Evolutionary conservation across 164 flowering plant species (phyloP).

Genomic region (Magnolia sinica): DNA sequence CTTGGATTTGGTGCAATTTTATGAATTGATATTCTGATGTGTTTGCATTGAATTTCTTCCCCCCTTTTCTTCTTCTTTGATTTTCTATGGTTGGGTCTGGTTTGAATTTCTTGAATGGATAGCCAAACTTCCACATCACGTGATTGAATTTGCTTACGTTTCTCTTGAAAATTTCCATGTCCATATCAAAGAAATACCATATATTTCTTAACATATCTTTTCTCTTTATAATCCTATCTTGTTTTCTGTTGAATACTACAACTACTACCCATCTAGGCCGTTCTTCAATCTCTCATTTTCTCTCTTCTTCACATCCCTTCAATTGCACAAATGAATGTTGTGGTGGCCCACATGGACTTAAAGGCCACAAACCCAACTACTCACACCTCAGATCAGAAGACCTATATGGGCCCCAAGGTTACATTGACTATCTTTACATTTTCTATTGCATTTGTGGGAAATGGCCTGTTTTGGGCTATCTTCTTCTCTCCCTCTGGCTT

Average conservation of each 20-base stretch:
- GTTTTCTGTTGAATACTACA: not conserved
- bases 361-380: conserved; percentile 38
- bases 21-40: no score
- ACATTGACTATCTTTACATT: conserved; percentile 51
- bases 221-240: not conserved
- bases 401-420: conserved; percentile 52
- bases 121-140: no score
- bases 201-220: not conserved
- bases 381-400: conserved; percentile 34
- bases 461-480: conserved; percentile 34
- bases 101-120: no score
- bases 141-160: no score
- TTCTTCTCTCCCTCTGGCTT: conserved; percentile 40
- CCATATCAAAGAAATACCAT: not conserved
- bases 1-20: no score
- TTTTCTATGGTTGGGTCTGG: no score
- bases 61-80: no score
- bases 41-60: no score
- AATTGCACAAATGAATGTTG: conserved; percentile 16
- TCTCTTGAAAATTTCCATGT: not conserved
- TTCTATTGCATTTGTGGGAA: conserved; percentile 57
- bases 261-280: not conserved
- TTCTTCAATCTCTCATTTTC: not conserved
- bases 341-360: conserved; percentile 17
- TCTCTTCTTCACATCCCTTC: conserved; percentile 2